Evolutionary conservation across 768 basidiomycete species (phyloP).

Genomic region (Termitomyces sp.): DNA sequence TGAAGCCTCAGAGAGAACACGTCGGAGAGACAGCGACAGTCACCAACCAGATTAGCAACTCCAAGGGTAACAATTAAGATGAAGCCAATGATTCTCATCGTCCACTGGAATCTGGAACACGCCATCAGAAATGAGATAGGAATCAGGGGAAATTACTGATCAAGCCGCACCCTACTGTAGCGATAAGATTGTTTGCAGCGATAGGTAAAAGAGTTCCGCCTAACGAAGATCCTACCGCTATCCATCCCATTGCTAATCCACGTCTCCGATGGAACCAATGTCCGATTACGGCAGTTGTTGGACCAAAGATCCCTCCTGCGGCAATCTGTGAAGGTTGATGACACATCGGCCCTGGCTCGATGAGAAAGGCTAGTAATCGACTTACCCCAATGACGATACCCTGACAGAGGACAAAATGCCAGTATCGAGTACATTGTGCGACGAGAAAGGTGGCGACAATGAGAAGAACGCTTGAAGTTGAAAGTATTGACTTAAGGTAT

Average conservation of each 20-base stretch:
- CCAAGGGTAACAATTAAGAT: conserved; percentile 52
- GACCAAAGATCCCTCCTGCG: conserved; percentile 60
- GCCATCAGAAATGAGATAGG: background rate
- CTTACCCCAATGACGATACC: conserved; percentile 65
- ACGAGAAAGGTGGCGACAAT: conserved; percentile 60
- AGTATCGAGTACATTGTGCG: conserved; percentile 69
- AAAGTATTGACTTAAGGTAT: conserved; percentile 50
- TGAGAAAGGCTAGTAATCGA: background rate
- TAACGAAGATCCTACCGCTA: conserved; percentile 62
- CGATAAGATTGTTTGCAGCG: conserved; percentile 51
- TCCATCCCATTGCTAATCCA: conserved; percentile 50
- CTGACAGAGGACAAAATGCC: conserved; percentile 79
- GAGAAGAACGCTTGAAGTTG: conserved; percentile 45
- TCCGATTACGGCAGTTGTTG: conserved; percentile 53
- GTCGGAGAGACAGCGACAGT: background rate
- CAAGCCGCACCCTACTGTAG: conserved; percentile 34
- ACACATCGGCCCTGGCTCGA: conserved; percentile 30
- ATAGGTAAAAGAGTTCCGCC: conserved; percentile 73
- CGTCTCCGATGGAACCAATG: conserved; percentile 73
- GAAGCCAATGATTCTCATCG: conserved; percentile 68
- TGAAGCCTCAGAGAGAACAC: background rate
- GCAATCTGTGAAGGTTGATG: conserved; percentile 30
- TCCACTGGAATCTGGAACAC: conserved; percentile 68
- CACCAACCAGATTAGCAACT: conserved; percentile 47
- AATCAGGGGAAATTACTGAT: background rate